Conservation (phyloP, 1,284 basidiomycete species). For the Cerrena zonata region DNA sequence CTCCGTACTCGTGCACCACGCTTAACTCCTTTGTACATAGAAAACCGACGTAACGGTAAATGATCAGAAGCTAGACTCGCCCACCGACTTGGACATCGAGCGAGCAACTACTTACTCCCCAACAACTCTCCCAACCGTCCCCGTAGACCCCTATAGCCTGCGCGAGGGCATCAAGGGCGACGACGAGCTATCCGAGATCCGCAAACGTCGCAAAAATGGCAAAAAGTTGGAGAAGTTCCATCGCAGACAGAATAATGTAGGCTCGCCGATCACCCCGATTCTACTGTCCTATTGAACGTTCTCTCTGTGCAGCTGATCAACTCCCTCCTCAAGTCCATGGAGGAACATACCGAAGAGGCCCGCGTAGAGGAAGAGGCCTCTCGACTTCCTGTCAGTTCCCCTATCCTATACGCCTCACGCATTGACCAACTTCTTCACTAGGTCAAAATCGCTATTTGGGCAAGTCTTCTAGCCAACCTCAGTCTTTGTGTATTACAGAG, state of each 20-base stretch:
- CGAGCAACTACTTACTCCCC: not conserved
- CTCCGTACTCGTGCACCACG: not conserved
- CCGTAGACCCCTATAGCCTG: slow-evolving; percentile 57
- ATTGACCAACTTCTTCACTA: slow-evolving; percentile 31
- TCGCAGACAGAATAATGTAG: slow-evolving; percentile 74
- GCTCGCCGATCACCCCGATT: slow-evolving; percentile 20
- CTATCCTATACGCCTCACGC: slow-evolving; percentile 4
- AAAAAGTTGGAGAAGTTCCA: slow-evolving; percentile 71
- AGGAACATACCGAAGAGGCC: slow-evolving; percentile 75
- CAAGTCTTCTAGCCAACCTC: slow-evolving; percentile 76
- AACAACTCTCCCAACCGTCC: slow-evolving; percentile 9
- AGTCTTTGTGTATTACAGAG: slow-evolving; percentile 63
- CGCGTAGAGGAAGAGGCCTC: slow-evolving; percentile 56
- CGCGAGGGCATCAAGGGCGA: slow-evolving; percentile 52
- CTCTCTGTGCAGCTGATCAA: slow-evolving; percentile 76
- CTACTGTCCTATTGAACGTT: not conserved
- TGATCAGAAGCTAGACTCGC: slow-evolving; percentile 19
- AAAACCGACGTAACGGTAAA: slow-evolving; percentile 22
- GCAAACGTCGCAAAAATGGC: slow-evolving; percentile 49
- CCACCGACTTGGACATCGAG: slow-evolving; percentile 4
- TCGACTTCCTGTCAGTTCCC: slow-evolving; percentile 53
- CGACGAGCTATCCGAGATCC: slow-evolving; percentile 54
- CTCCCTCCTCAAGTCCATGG: slow-evolving; percentile 83
- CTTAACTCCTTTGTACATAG: slow-evolving; percentile 9
- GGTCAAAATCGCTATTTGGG: slow-evolving; percentile 85